Conservation (phyloP, 768 basidiomycete genomes). For the Tulasnella sp. region DNA sequence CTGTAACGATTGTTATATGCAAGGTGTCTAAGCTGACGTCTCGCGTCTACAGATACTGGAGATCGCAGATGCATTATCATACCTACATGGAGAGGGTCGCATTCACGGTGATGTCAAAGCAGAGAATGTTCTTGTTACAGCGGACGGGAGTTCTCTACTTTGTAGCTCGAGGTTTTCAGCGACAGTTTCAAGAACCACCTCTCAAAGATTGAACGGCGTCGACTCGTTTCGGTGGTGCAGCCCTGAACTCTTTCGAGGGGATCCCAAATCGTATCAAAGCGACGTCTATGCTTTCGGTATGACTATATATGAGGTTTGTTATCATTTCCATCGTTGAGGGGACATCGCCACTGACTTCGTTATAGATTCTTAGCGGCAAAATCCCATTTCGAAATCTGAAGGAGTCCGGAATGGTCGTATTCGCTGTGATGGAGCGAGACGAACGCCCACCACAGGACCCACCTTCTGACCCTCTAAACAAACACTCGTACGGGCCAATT, state of each 20-base stretch:
- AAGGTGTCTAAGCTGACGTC: neutral
- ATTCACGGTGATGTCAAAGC: neutral
- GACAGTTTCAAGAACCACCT: neutral
- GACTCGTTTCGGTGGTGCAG: neutral
- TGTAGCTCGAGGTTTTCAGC: neutral
- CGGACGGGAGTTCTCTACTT: neutral
- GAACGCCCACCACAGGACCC: neutral
- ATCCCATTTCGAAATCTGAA: neutral
- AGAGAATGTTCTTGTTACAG: neutral
- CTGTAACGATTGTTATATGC: neutral
- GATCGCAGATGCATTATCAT: neutral
- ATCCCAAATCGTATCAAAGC: neutral
- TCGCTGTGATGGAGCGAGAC: neutral
- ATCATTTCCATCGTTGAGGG: no score
- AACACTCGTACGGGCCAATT: neutral
- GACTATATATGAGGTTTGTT: neutral
- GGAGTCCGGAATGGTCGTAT: neutral
- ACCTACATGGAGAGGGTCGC: no score
- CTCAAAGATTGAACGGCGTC: neutral
- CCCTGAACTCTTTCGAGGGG: neutral
- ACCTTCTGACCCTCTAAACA: neutral
- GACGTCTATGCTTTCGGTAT: neutral
- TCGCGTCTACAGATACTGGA: neutral
- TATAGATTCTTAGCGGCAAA: neutral
- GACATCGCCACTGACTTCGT: neutral